These are phyloP conservation scores for Biscogniauxia mediterranea DNA, from an alignment of 2,329 filamentous ascomycete species.

Conservation along the genomic window DNA sequence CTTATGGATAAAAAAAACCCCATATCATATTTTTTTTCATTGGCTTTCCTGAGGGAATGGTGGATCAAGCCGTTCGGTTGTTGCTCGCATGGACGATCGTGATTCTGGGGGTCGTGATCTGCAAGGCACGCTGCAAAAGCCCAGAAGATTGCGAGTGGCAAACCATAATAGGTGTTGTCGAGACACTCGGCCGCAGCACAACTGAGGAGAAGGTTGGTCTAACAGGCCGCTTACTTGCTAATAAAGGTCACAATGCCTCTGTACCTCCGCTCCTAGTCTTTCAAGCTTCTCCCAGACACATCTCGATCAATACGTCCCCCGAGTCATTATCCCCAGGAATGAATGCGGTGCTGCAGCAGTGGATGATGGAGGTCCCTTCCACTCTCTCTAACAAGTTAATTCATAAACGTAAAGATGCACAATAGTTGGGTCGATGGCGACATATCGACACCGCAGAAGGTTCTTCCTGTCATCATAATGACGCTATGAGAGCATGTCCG, in stretches of 20 bases:
- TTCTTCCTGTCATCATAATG: background rate
- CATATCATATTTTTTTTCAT: background rate
- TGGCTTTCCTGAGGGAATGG: background rate
- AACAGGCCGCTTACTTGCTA: background rate
- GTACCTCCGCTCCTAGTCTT: background rate
- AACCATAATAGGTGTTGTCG: background rate
- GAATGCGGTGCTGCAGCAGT: background rate
- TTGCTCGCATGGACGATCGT: background rate
- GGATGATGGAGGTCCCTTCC: background rate
- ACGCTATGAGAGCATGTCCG: background rate
- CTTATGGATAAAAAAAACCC: too few species aligned
- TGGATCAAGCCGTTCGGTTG: background rate
- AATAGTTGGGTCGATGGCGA: background rate
- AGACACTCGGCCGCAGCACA: background rate
- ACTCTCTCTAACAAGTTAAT: background rate
- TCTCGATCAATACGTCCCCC: background rate
- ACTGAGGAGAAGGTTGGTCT: background rate
- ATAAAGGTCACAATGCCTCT: background rate
- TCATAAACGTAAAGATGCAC: background rate
- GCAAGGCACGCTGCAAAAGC: background rate
- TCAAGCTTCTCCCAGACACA: background rate
- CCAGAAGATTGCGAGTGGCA: background rate
- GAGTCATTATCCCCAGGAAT: background rate
- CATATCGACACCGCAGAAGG: background rate
- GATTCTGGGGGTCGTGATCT: background rate